Evolutionary conservation across 371 early-diverging fungal genomes (phyloP).

Genomic region (Apophysomyces trapeziformis): DNA sequence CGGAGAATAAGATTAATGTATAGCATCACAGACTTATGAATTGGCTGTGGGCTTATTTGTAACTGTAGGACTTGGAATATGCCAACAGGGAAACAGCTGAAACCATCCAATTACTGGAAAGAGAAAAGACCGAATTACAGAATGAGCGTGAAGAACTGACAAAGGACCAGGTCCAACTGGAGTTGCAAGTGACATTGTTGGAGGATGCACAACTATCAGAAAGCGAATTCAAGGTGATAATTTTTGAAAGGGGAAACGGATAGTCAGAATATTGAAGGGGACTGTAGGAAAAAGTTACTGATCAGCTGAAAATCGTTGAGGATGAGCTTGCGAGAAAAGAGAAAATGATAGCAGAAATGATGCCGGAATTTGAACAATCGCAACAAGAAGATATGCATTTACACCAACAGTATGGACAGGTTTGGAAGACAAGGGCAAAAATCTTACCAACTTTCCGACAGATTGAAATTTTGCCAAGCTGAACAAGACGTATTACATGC

Average conservation of each 20-base stretch:
- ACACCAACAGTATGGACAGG: slow-evolving; percentile 48
- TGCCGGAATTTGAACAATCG: slow-evolving; percentile 60
- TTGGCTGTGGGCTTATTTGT: background rate
- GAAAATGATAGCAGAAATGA: slow-evolving; percentile 50
- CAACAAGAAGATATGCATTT: slow-evolving; percentile 46
- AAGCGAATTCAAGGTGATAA: slow-evolving; percentile 42
- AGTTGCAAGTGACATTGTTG: slow-evolving; percentile 59
- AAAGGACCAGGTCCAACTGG: slow-evolving; percentile 61
- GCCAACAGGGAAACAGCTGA: slow-evolving; percentile 51
- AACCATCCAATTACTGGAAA: slow-evolving; percentile 48
- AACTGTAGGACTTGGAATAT: slow-evolving; percentile 33
- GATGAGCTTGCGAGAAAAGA: slow-evolving; percentile 64
- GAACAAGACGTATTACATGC: slow-evolving; percentile 69
- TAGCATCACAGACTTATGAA: background rate
- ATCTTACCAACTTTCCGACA: background rate
- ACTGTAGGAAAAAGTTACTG: slow-evolving; percentile 34
- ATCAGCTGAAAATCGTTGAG: slow-evolving; percentile 54
- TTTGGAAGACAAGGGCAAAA: background rate
- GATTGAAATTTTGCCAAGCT: slow-evolving; percentile 40
- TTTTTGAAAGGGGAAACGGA: background rate
- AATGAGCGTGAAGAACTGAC: slow-evolving; percentile 60
- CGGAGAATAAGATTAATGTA: slow-evolving; percentile 44
- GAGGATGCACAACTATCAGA: slow-evolving; percentile 53
- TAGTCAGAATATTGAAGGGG: background rate
- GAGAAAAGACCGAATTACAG: slow-evolving; percentile 62